These are phyloP conservation scores for Stephanodiscus triporus DNA, from an alignment of 108 stramenopile genomes.

Conservation along the genomic window DNA sequence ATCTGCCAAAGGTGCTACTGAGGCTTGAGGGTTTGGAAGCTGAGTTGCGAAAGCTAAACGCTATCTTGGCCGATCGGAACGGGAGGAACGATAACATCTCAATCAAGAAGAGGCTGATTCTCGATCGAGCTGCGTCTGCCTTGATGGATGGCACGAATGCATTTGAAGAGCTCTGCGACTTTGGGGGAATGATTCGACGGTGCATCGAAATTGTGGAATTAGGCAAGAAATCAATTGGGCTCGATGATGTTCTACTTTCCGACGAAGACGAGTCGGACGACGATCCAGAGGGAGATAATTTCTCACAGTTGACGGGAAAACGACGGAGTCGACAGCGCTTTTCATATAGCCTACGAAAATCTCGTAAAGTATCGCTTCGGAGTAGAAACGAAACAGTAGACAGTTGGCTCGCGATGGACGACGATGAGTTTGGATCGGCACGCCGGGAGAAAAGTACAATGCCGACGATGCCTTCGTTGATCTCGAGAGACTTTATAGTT, in stretches of 20 bases:
- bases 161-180: neutral
- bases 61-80: conserved; percentile 13
- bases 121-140: conserved; percentile 13
- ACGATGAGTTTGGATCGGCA: conserved; percentile 29
- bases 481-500: conserved; percentile 46
- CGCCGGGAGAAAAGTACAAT: conserved; percentile 35
- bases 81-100: neutral
- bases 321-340: neutral
- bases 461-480: conserved; percentile 38
- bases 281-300: conserved; percentile 1
- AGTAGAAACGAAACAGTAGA: conserved; percentile 40
- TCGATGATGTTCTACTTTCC: neutral
- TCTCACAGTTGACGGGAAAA: neutral
- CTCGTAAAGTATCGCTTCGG: conserved; percentile 12
- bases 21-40: conserved; percentile 23
- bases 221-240: conserved; percentile 13
- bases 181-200: conserved; percentile 14
- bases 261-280: conserved; percentile 23
- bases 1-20: conserved; percentile 32
- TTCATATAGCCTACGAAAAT: neutral
- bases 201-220: conserved; percentile 5
- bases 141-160: neutral
- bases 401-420: conserved; percentile 34
- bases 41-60: conserved; percentile 26
- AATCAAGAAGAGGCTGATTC: conserved; percentile 4